phyloP scores from a whole-genome alignment of 2,329 filamentous ascomycete genomes.

The Apiospora koreana region DNA sequence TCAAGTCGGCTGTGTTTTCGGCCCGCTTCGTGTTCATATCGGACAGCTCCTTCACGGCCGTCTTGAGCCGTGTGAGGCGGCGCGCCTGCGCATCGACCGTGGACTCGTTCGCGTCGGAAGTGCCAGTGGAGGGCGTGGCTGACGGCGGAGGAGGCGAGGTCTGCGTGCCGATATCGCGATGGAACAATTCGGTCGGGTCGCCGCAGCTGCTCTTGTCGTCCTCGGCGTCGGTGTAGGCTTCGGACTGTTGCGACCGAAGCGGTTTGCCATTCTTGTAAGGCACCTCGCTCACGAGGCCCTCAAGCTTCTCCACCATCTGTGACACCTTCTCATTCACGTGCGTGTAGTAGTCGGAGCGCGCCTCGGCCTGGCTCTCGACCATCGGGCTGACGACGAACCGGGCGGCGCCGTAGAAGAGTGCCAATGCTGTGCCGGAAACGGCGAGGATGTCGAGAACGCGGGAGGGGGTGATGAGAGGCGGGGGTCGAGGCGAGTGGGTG shows the following conservation, averaged over 20 bases:
- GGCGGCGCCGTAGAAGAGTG: slow-evolving; percentile 69
- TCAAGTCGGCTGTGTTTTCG: slow-evolving; percentile 51
- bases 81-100: slow-evolving; percentile 41
- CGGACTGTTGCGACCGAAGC: slow-evolving; percentile 19
- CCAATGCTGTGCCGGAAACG: slow-evolving; percentile 57
- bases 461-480: slow-evolving; percentile 63
- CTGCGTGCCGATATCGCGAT: slow-evolving; percentile 79
- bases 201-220: slow-evolving; percentile 49
- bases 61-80: slow-evolving; percentile 44
- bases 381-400: slow-evolving; percentile 68
- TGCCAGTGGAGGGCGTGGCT: slow-evolving; percentile 31
- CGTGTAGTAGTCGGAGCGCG: slow-evolving; percentile 54
- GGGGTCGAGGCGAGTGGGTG: slow-evolving; percentile 53
- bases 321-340: slow-evolving; percentile 48
- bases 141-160: slow-evolving; percentile 57
- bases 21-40: slow-evolving; percentile 46
- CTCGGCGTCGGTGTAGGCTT: slow-evolving; percentile 20
- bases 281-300: slow-evolving; percentile 61
- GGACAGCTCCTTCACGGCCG: slow-evolving; percentile 43
- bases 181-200: slow-evolving; percentile 77
- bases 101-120: slow-evolving; percentile 23
- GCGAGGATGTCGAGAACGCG: slow-evolving; percentile 62
- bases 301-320: slow-evolving; percentile 51
- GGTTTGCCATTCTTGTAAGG: slow-evolving; percentile 42
- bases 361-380: slow-evolving; percentile 52